Base-by-base conservation (phyloP, 805 yeast species). In the Candida michaelii region DNA sequence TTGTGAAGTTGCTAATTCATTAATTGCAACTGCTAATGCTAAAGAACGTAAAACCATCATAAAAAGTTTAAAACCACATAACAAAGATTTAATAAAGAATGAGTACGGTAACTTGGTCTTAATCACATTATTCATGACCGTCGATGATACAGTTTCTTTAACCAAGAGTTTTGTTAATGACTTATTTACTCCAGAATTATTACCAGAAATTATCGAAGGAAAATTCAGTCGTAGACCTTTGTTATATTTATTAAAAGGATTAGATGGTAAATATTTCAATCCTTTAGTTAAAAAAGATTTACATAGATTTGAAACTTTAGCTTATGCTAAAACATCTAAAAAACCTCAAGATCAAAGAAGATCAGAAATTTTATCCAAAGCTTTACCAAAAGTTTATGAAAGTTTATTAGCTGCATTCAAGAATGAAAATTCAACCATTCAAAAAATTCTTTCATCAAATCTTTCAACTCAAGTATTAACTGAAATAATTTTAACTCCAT, bases 201-300 rank as follows among this genome's bases (percentile, higher is more conserved):
- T 85, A 55, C 71, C 74, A 19, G 79, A 77, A 27, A 65, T 88
- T 17, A 68, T 85, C 19, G 67, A 71, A 40, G 83, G 85, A 51
- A 89, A 89, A 61, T 85, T 75, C 55, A 89, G 90, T 25, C 79
- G 99, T 69, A 80, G 96, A 64, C 97, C 97, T 32, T 80, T 89
- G 58, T 66, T 91, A 43, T 90, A 88, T 62, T 69, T 91, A 44
- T 70, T 90, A 47, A 74, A 80, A 43, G 96, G 95, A 3, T 71
- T 84, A 46, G 86, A 84, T 55, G 86, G 89, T 30, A 83, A 85
- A 59, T 90, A 82, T 60, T 91, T 91, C 65, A 76, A 86, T 15
- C 95, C 95, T 40, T 53, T 66, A 7, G 74, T 76, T 31, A 74
- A 80, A 58, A 79, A 79, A 42, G 83, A 82, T 43, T 66, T 90